Evolutionary conservation across 2,329 filamentous ascomycete genomes (phyloP).

Genomic region (Dothideomycetes sp.): DNA sequence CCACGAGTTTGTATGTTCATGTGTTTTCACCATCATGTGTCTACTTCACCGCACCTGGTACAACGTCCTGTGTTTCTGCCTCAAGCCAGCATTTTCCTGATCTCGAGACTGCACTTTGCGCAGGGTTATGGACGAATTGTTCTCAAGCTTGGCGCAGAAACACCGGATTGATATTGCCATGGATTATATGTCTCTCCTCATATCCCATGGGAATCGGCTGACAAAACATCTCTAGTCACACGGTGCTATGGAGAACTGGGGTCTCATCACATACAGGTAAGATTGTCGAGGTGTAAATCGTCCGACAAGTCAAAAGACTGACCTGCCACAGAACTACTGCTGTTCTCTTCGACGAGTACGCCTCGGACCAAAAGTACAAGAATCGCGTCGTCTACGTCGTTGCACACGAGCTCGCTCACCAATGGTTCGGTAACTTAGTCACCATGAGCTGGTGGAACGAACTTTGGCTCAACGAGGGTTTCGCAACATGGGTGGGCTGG

Average conservation of each 20-base stretch:
- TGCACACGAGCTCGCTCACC: conserved; percentile 92
- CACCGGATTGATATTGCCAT: too few relatives aligned
- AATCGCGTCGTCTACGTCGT: conserved; percentile 95
- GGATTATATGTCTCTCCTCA: conserved; percentile 33
- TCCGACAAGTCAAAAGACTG: not conserved
- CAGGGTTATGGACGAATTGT: too few relatives aligned
- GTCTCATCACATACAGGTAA: conserved; percentile 72
- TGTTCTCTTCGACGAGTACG: conserved; percentile 89
- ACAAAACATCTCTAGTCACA: conserved; percentile 43
- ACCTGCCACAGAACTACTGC: conserved; percentile 58
- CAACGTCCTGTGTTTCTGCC: too few relatives aligned
- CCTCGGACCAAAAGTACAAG: conserved; percentile 81
- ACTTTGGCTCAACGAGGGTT: conserved; percentile 90
- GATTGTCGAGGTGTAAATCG: conserved; percentile 9
- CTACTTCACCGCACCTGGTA: not conserved
- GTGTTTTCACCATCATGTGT: not conserved
- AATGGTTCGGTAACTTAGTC: conserved; percentile 92
- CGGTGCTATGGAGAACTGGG: conserved; percentile 94
- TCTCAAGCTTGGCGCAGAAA: not conserved
- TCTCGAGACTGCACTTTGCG: too few relatives aligned
- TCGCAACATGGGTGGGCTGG: conserved; percentile 98
- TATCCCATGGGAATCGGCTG: conserved; percentile 24
- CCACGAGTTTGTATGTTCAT: conserved; percentile 72
- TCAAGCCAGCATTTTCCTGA: too few relatives aligned
- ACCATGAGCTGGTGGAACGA: conserved; percentile 73